A percentile compares a stretch with the other conserved stretches of the same genome.
Evolutionary conservation across 1,284 basidiomycete species (phyloP).

Genomic region (Papiliotrema fonsecae): DNA sequence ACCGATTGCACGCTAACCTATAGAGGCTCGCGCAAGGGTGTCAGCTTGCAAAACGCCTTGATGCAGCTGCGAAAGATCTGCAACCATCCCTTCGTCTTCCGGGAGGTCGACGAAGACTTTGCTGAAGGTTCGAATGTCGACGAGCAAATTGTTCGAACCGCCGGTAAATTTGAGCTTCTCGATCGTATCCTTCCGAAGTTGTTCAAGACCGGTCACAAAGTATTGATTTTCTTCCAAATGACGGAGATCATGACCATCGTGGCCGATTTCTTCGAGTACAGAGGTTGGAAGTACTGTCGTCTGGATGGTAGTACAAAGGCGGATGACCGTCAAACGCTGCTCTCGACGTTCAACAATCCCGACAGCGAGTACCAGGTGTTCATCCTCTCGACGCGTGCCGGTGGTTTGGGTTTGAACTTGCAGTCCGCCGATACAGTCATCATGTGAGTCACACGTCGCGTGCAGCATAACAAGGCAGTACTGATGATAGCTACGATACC

Average conservation of each 20-base stretch:
- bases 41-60: constrained; percentile 82
- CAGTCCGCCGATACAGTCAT: constrained; percentile 99
- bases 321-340: constrained; percentile 88
- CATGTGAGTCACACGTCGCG: constrained; percentile 62
- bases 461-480: background rate
- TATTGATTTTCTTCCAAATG: constrained; percentile 99
- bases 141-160: constrained; percentile 78
- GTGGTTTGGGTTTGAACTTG: constrained; percentile 94
- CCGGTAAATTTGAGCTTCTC: constrained; percentile 95
- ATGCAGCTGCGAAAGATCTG: constrained; percentile 99
- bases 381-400: constrained; percentile 92
- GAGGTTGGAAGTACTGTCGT: constrained; percentile 85
- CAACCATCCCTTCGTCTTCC: constrained; percentile 95
- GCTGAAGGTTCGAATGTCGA: constrained; percentile 61
- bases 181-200: constrained; percentile 92
- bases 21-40: constrained; percentile 42
- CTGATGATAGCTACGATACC: constrained; percentile 43
- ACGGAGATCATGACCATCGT: constrained; percentile 99
- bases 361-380: constrained; percentile 90
- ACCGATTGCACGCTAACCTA: constrained; percentile 10
- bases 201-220: constrained; percentile 82
- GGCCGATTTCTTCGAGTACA: constrained; percentile 93
- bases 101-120: constrained; percentile 71
- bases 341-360: constrained; percentile 86
- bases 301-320: constrained; percentile 98